Evolutionary conservation across 768 basidiomycete genomes (phyloP).

Genomic region (Mycena epipterygia): DNA sequence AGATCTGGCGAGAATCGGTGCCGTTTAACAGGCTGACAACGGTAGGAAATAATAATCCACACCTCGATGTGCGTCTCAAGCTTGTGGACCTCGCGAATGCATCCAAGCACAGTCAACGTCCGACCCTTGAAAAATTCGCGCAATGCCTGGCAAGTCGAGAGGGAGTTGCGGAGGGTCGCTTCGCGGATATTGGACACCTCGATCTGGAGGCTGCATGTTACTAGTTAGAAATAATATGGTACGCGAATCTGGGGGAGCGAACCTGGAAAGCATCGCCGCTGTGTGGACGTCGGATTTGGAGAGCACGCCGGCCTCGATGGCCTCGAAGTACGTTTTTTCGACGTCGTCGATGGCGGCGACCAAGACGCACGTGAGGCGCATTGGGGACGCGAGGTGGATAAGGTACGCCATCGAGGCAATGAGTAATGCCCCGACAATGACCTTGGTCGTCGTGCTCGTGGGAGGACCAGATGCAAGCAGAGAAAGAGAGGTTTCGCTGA

Average conservation of each 20-base stretch:
- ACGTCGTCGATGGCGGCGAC: not conserved
- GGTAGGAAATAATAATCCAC: too few species aligned
- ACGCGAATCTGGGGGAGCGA: not conserved
- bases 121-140: not conserved
- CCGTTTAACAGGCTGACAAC: too few species aligned
- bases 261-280: not conserved
- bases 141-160: not conserved
- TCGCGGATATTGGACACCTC: constrained; percentile 3
- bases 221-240: not conserved
- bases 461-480: not conserved
- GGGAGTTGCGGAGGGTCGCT: not conserved
- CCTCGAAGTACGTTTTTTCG: not conserved
- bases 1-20: not conserved
- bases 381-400: not conserved
- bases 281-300: not conserved
- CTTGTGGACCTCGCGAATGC: not conserved
- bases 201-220: not conserved
- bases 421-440: not conserved
- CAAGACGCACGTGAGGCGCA: not conserved
- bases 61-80: constrained; percentile 8
- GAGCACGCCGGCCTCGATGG: constrained; percentile 1
- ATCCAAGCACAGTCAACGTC: not conserved
- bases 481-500: not conserved
- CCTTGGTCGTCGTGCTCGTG: not conserved
- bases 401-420: not conserved